phyloP scores from a whole-genome alignment of 2,329 filamentous ascomycete species.

The Apiospora hydei region DNA sequence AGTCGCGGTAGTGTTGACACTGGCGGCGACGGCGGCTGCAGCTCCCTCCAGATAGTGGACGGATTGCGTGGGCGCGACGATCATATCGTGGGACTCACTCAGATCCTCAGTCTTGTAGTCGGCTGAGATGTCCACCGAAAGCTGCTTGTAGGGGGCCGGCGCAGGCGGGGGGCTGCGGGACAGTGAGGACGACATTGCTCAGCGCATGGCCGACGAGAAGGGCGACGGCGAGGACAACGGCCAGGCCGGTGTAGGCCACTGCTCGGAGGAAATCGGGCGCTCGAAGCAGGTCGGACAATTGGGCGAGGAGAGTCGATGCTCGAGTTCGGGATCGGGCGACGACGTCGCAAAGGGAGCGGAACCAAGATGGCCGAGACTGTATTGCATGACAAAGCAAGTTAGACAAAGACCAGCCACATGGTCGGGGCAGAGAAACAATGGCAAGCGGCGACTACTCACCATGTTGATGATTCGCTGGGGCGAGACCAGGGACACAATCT shows the following conservation, averaged over 20 bases:
- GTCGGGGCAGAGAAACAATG: not conserved
- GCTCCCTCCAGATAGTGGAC: not conserved
- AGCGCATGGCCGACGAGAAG: not conserved
- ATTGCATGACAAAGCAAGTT: not conserved
- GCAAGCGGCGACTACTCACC: not conserved
- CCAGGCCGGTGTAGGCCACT: rapidly evolving
- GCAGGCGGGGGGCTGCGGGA: not conserved
- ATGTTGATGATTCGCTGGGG: too few relatives aligned
- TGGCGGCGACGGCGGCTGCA: not conserved
- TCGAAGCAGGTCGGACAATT: not conserved
- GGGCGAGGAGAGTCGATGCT: not conserved
- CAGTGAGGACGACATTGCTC: not conserved
- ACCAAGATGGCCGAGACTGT: not conserved
- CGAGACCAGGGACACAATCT: not conserved
- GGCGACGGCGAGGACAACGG: not conserved
- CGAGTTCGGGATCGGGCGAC: too few relatives aligned
- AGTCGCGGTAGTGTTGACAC: not conserved
- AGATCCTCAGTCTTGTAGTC: not conserved
- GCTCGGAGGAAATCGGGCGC: not conserved
- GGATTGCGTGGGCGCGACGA: not conserved
- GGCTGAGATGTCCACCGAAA: not conserved
- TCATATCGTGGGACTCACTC: too few relatives aligned
- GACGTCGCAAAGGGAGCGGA: not conserved
- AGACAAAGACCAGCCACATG: not conserved
- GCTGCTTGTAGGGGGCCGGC: not conserved